Base-by-base conservation (phyloP, 2,329 filamentous ascomycete species). In the Ophiostoma ulmi region DNA sequence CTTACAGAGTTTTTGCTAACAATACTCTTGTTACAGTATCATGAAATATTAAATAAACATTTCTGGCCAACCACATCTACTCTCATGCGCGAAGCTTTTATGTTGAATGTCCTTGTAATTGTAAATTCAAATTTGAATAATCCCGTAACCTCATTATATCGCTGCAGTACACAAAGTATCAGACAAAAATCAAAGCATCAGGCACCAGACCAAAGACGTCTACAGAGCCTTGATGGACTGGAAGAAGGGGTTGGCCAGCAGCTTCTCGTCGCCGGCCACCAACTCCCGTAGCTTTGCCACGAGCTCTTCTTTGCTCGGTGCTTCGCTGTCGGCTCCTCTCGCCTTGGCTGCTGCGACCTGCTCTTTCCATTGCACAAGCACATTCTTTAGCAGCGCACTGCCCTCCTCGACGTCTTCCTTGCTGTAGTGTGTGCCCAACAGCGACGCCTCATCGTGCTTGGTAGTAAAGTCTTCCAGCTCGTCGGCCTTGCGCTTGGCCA, bases 401-500 rank as follows among this genome's bases (percentile, higher is more conserved):
- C 95, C 95, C 78, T 94, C 88, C 76, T 97, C 93, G 0, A 98
- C 91, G 75, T 99, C 93, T 74, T 93, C 87, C 76, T 93, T 93
- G 74, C 86, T 91, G 78, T 92, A 93, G 75, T 87, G 81, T 63
- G 86, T 79, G 8, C 84, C 82, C 7, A 84, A 80, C 22, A 80
- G 75, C 66, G 71, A 63, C 2, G 80, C 76, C 64, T 85, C 84
- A 73, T 91, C 89, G 75, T 92, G 88, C 81, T 93, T 94, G 68
- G 87, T 87, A 0, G 91, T 91, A 76, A 99, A 99, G 79, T 99
- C 95, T 79, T 99, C 95, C 48, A 99, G 85, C 83, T 99, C 96
- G 79, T 98, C 95, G 0, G 95, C 95, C 83, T 99, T 99, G 75
- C 95, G 88, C 82, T 97, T 97, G n/a, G 95, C 95, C 96, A 99